Evolutionary conservation across 495 filamentous ascomycete genomes (phyloP), one percentile per base, ranked within the genome.

Genomic region (Aspergillus cavernicola): DNA sequence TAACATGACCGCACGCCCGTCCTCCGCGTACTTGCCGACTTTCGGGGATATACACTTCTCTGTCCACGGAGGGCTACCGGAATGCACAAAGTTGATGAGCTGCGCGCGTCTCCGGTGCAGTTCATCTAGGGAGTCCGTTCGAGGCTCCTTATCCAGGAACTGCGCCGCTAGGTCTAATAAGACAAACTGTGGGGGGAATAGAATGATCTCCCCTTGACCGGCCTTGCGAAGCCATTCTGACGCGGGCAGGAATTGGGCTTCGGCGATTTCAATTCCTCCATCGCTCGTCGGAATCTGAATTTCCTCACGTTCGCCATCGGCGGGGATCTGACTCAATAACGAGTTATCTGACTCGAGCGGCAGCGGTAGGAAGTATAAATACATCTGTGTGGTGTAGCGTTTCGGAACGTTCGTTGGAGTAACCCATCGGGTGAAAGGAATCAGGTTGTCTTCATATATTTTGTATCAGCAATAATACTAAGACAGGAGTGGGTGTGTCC

Each of bases 331-430:
- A 11, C 60, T 41, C 11, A 69, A 61, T 9, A 69, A 35, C 1
- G 58, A 44, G 20, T 70, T 66, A 50, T 71, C 60, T 18, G 70
- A 66, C 11, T 76, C 69, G 1, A 75, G 58, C 4, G 74, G 71
- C 0, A 91, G 70, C 0, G 93, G 91, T n/a, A 96, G 77, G 70
- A 96, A 87, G 67, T 96, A 93, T 7, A 98, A 62, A 64, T 97
- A 98, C 91, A 98, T 96, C 64, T 96, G 90, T 7, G 91, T 96
- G 1, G 86, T 86, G 64, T 89, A 98, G 16, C 93, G 80, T 61
- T 84, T 86, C 1, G 84, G 79, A 2, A 85, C 69, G 55, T 80
- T 77, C 3, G 73, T 68, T 0, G 93, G 93, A 2, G 93, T 97
- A 35, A 97, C 78, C 93, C 93, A 97, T 44, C 85, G 83, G 0